Evolutionary conservation across 768 basidiomycete genomes (phyloP), one percentile per base, ranked within the genome.

Genomic region (Macrolepiota dolichaula): DNA sequence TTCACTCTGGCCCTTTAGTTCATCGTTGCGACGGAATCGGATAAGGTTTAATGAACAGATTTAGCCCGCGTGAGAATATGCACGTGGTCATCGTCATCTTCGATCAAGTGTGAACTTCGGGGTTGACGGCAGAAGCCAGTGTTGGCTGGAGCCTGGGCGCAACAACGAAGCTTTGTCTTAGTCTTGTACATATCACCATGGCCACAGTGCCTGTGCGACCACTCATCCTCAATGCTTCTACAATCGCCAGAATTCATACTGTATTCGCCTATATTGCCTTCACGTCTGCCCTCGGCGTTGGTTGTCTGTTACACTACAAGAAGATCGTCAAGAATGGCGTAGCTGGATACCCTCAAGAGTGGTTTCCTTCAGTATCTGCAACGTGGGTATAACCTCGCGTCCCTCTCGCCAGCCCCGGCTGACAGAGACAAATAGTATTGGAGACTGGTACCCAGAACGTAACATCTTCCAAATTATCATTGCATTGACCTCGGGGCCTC

Each of bases 341-440:
- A 11, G 89, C 89, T 52, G 86, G 81, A 13, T 96, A 89, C 67
- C 94, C 94, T 0, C 75, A 92, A 51, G 94, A 96, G 69, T 95
- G 90, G 90, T 91, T 92, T 64, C 94, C 94, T 6, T 94, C 92
- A 4, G 94, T 96, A 9, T 92, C 91, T 40, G 87, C 89, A 12
- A 89, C 91, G 87, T 90, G 69, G 63, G 87, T 78, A 6, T 35
- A 36, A 38, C 19, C 37, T 50, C 55, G 53, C 40, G 54, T 42
- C 62, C 47, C 47, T 38, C 11, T 47, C 38, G 37, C 7, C 57
- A 11, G 19, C 24, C 4, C 40, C 44, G 55, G 66, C 35, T 59
- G 27, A 44, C 46, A 6, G 36, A 40, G 36, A 40, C 38, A 10
- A 29, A 36, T 46, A 94, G 92, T 5, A 91, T 95, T 57, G 94